Evolutionary conservation across 345 rosid genomes (phyloP), one percentile per base, ranked within the genome.

Genomic region (Raphanus raphanistrum): DNA sequence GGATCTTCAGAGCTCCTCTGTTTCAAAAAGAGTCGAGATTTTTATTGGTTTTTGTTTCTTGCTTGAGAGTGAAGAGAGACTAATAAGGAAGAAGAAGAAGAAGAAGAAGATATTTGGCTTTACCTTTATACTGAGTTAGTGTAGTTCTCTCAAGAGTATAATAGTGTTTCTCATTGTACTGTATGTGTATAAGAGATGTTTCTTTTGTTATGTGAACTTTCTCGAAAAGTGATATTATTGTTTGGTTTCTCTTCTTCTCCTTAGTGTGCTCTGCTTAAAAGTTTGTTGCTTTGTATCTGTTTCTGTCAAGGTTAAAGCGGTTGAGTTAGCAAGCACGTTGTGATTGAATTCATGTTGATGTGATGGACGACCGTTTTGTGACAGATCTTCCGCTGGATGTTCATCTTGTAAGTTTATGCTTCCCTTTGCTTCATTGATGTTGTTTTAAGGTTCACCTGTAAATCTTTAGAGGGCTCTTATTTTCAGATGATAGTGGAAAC

Each of bases 341-440:
- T 86, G 97, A 93, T 76, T 93, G 95, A 97, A 93, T 93, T 74
- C 98, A 93, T 77, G 91, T 93, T 15, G 98, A 93, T 85, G 98
- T 93, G 8, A 93, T 93, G 98, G 98, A 93, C 63, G 98, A 97
- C 36, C 95, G 89, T 64, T 91, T 91, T 85, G 98, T 93, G 31
- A 28, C 31, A 28, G 31, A 28, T 28, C 31, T 28, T 28, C 31
- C 31, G 31, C 4, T 66, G 79, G 95, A 93, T 84, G 98, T 93
- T 78, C 98, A 93, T 84, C 83, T 93, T 92, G 97, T 91, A 86
- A 62, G 57, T 69, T 63, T 79, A 7, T 50, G 21, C 52, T 80
- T 72, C 52, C 73, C 13, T 66, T 66, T 1, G 35, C 65, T 28
- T 28, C 31, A 28, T 28, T 28, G 31, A 28, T 28, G 31, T 32